These are phyloP conservation scores for Microsporum canis DNA, from an alignment of 2,329 filamentous ascomycete genomes.

Conservation along the genomic window DNA sequence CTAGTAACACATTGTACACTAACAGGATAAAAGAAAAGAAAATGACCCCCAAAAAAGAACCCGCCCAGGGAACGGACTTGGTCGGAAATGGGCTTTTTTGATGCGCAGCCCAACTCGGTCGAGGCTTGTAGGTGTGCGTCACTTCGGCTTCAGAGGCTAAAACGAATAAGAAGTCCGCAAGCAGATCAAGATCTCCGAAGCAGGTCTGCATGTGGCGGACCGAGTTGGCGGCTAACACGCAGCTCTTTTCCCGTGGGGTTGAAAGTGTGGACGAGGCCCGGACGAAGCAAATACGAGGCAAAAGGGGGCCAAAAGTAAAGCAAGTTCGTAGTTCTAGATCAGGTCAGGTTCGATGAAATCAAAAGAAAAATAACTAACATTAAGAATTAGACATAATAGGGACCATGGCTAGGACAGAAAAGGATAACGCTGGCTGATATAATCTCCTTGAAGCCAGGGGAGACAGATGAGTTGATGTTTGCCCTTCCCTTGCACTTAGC, in stretches of 20 bases:
- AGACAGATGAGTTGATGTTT: not conserved
- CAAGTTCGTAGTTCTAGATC: not conserved
- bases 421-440: not conserved
- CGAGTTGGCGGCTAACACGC: not conserved
- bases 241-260: not conserved
- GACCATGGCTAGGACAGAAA: not conserved
- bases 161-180: not conserved
- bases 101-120: not conserved
- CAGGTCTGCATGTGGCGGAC: not conserved
- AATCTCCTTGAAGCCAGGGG: not conserved
- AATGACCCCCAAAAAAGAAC: not conserved
- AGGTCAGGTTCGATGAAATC: not conserved
- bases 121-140: not conserved
- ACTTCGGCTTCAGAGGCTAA: not conserved
- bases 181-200: not conserved
- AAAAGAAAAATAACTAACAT: not conserved
- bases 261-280: not conserved
- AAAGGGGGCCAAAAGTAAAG: conserved; percentile 1
- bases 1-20: not conserved
- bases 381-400: not conserved
- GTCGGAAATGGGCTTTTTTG: not conserved
- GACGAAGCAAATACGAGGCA: not conserved
- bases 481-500: not conserved
- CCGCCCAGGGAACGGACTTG: not conserved
- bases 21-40: not conserved